A percentile compares a stretch with the other conserved stretches of the same genome.
phyloP scores from a whole-genome alignment of 2,329 filamentous ascomycete species.

The Verticillium klebahnii region DNA sequence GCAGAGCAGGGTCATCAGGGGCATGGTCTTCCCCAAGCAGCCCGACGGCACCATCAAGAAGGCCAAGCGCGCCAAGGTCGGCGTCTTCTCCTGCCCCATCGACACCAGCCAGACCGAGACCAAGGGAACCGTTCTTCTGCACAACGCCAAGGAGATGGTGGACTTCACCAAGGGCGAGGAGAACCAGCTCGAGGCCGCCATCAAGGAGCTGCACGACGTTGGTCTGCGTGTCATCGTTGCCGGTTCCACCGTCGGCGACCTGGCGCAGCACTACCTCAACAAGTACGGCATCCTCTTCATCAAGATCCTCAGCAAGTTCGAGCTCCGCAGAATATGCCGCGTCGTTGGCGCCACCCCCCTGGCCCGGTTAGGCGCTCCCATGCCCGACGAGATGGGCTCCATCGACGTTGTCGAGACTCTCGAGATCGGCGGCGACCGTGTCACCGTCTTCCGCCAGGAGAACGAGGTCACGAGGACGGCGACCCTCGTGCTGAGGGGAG shows the following conservation, averaged over 20 bases:
- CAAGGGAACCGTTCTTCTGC: constrained; percentile 93
- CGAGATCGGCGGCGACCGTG: constrained; percentile 95
- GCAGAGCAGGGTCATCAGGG: constrained; percentile 90
- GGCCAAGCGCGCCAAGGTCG: constrained; percentile 88
- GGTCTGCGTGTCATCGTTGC: constrained; percentile 89
- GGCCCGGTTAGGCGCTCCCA: constrained; percentile 89
- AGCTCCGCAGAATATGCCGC: constrained; percentile 88
- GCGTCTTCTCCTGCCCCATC: constrained; percentile 92
- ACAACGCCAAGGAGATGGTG: constrained; percentile 98
- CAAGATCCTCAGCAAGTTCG: constrained; percentile 97
- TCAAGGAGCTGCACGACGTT: constrained; percentile 95
- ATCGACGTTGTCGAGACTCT: constrained; percentile 95
- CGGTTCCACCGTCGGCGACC: constrained; percentile 88
- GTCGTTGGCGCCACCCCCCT: constrained; percentile 96
- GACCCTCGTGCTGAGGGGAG: constrained; percentile 88
- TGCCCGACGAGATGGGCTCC: constrained; percentile 99
- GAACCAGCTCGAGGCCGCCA: constrained; percentile 77
- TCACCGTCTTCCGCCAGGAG: constrained; percentile 98
- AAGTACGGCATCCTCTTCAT: constrained; percentile 93
- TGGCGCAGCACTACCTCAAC: constrained; percentile 93
- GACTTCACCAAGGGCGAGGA: constrained; percentile 98
- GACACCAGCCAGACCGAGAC: constrained; percentile 96
- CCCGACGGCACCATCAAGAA: constrained; percentile 93
- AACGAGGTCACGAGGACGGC: constrained; percentile 87
- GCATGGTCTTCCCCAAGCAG: constrained; percentile 97